Conservation (phyloP, 179 eudicot genomes). For the Amaranthus tricolor region DNA sequence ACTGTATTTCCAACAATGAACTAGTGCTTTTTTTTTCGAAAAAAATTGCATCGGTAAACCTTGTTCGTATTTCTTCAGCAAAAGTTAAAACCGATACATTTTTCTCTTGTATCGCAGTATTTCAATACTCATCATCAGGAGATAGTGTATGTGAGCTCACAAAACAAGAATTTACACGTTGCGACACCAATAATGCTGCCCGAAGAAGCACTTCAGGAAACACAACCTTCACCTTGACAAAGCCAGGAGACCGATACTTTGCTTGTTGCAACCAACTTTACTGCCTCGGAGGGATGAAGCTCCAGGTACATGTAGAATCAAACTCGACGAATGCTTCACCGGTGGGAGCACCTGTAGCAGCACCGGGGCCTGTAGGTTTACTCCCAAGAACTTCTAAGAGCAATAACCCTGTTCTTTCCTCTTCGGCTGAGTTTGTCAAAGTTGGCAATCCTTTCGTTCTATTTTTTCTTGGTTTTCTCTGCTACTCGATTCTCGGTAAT, state of each 20-base stretch:
- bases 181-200: conserved; percentile 52
- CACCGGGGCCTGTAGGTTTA: conserved; percentile 14
- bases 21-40: too few species aligned
- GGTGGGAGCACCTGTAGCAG: conserved; percentile 22
- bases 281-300: conserved; percentile 75
- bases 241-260: conserved; percentile 60
- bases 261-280: conserved; percentile 50
- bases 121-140: conserved; percentile 46
- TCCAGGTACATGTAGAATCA: conserved; percentile 39
- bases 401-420: conserved; percentile 20
- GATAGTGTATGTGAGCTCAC: conserved; percentile 48
- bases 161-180: conserved; percentile 35
- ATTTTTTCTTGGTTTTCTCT: conserved; percentile 17
- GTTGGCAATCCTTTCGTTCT: conserved; percentile 12
- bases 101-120: conserved; percentile 34
- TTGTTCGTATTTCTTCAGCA: too few species aligned
- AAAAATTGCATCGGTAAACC: too few species aligned
- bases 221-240: conserved; percentile 46
- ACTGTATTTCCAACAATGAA: too few species aligned
- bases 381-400: conserved; percentile 30
- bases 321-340: conserved; percentile 28
- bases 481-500: conserved; percentile 13
- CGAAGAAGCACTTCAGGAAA: conserved; percentile 50
- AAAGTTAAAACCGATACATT: too few species aligned
- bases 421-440: conserved; percentile 24